Evolutionary conservation across 208 protist genomes (phyloP).

Genomic region (Dictyostelium gargantuum): DNA sequence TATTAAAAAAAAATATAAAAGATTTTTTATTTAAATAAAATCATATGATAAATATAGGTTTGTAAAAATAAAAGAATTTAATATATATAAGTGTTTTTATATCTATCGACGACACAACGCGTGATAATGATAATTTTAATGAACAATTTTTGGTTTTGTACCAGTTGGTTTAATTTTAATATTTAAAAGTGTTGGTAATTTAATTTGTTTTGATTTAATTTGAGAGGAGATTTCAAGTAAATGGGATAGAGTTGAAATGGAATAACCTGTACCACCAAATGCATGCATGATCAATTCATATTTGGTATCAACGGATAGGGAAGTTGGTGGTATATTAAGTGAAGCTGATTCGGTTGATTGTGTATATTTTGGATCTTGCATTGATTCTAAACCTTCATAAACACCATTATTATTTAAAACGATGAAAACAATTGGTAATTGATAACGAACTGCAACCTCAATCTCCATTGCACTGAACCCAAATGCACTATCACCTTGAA

Average conservation of each 20-base stretch:
- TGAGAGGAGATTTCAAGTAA: not conserved
- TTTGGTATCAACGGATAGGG: not conserved
- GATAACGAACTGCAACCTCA: constrained; percentile 21
- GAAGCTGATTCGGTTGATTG: not conserved
- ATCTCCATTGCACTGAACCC: constrained; percentile 56
- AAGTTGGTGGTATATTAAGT: not conserved
- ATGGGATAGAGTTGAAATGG: not conserved
- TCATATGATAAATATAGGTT: too few relatives aligned
- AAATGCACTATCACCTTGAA: constrained; percentile 66
- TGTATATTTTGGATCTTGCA: not conserved
- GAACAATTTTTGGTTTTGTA: constrained; percentile 45
- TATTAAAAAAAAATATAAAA: too few relatives aligned
- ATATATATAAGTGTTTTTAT: too few relatives aligned
- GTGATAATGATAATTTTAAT: too few relatives aligned
- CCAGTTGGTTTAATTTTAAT: constrained; percentile 58
- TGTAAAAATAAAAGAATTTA: too few relatives aligned
- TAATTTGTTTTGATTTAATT: not conserved
- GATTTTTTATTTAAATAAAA: too few relatives aligned
- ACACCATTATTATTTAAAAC: constrained; percentile 66
- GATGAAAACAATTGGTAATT: constrained; percentile 32
- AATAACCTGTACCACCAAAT: constrained; percentile 53
- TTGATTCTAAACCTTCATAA: constrained; percentile 22
- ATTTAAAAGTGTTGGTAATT: constrained; percentile 27
- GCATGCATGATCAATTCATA: constrained; percentile 50
- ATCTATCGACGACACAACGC: too few relatives aligned